These are phyloP conservation scores for Meredithiella fracta DNA, from an alignment of 2,329 filamentous ascomycete species.

Conservation along the genomic window DNA sequence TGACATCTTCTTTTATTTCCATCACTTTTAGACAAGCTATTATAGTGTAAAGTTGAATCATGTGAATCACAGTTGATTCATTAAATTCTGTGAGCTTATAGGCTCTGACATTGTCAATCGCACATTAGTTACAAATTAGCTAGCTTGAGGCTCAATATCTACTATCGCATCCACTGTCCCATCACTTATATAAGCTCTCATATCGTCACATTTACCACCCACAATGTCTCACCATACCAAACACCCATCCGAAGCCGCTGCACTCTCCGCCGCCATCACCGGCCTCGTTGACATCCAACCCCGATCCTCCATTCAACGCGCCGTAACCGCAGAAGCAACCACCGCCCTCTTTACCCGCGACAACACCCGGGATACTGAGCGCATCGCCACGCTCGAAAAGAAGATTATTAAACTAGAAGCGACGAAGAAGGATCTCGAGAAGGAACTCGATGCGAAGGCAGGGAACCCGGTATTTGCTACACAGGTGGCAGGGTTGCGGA, in stretches of 20 bases:
- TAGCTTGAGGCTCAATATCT: too few species aligned
- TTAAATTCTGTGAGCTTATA: too few species aligned
- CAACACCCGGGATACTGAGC: constrained; percentile 44
- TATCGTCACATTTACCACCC: not conserved
- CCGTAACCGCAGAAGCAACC: constrained; percentile 53
- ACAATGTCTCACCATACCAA: not conserved
- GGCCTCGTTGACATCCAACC: constrained; percentile 41
- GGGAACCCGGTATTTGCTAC: constrained; percentile 18
- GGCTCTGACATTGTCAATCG: too few species aligned
- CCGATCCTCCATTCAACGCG: constrained; percentile 78
- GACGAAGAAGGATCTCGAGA: constrained; percentile 25
- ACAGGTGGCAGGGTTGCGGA: constrained; percentile 34
- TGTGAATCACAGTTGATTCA: too few species aligned
- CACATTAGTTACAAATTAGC: too few species aligned
- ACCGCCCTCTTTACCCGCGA: constrained; percentile 43
- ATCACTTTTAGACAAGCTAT: too few species aligned
- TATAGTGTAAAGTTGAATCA: too few species aligned
- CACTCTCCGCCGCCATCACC: constrained; percentile 22
- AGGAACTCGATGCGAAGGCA: constrained; percentile 29
- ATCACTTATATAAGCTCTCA: too few species aligned
- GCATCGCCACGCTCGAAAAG: constrained; percentile 41
- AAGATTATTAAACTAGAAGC: constrained; percentile 47
- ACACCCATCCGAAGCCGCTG: constrained; percentile 5
- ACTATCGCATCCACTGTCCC: too few species aligned
- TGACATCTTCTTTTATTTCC: too few species aligned